A percentile compares a stretch with the other conserved stretches of the same genome.
Evolutionary conservation across 352 stramenopile species (phyloP).

Genomic region (Phytopythium oedochilum): DNA sequence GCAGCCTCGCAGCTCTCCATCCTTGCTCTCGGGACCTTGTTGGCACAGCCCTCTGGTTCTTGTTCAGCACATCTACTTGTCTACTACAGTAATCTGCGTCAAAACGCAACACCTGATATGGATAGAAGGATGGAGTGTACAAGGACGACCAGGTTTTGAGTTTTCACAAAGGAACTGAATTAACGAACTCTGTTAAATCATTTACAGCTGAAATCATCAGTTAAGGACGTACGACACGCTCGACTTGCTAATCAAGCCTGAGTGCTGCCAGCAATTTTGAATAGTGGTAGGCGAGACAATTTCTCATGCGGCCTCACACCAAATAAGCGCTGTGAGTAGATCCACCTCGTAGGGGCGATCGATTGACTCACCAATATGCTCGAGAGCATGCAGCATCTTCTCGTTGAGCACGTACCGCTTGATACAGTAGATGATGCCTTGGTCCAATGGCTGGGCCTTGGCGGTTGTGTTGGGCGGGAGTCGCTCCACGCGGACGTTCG

Average conservation of each 20-base stretch:
- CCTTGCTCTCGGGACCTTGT: too few species aligned
- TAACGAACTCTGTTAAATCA: background rate
- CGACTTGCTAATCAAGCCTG: background rate
- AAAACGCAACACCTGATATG: background rate
- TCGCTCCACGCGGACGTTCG: background rate
- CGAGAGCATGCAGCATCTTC: background rate
- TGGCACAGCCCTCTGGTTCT: too few species aligned
- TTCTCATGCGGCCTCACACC: conserved; percentile 3
- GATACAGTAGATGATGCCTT: background rate
- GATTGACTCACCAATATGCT: background rate
- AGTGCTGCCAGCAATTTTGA: conserved; percentile 3
- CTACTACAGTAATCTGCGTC: background rate
- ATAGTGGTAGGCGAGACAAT: conserved; percentile 3
- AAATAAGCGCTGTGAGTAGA: background rate
- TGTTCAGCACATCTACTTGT: too few species aligned
- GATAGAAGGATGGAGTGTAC: too few species aligned
- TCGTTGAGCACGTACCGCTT: too few species aligned
- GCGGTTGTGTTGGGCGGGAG: background rate
- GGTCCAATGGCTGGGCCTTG: background rate
- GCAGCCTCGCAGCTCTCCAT: too few species aligned
- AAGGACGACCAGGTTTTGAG: background rate
- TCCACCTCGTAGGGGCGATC: conserved; percentile 1
- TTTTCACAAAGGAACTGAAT: background rate
- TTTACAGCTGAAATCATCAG: too few species aligned
- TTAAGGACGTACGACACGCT: background rate